phyloP scores from a whole-genome alignment of 1,284 basidiomycete species.

The Ustilago sp. region DNA sequence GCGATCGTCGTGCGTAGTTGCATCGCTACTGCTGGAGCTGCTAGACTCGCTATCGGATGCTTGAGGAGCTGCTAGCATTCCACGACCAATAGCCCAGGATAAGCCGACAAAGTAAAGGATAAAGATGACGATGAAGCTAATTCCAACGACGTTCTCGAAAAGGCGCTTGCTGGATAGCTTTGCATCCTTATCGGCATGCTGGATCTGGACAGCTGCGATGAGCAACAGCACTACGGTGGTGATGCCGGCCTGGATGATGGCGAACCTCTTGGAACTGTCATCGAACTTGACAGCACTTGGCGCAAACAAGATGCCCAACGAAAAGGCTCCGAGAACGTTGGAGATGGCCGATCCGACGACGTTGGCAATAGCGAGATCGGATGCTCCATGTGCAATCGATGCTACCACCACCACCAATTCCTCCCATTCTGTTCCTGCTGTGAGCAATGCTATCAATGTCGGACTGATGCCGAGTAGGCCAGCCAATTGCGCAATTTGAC shows the following conservation, averaged over 20 bases:
- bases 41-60: constrained; percentile 32
- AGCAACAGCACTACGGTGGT: constrained; percentile 37
- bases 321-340: constrained; percentile 59
- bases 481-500: constrained; percentile 40
- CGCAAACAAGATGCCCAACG: constrained; percentile 38
- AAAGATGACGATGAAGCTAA: constrained; percentile 37
- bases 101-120: constrained; percentile 46
- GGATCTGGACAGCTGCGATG: constrained; percentile 31
- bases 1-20: constrained; percentile 12
- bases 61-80: constrained; percentile 41
- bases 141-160: constrained; percentile 47
- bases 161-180: constrained; percentile 30
- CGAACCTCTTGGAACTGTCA: constrained; percentile 37
- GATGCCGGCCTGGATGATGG: constrained; percentile 43
- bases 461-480: constrained; percentile 33
- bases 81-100: constrained; percentile 45
- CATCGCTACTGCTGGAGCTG: constrained; percentile 14
- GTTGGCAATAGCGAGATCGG: constrained; percentile 57
- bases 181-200: constrained; percentile 35
- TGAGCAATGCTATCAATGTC: constrained; percentile 46
- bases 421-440: constrained; percentile 57
- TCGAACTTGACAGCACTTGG: constrained; percentile 36
- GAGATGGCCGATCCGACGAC: constrained; percentile 61
- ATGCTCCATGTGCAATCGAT: constrained; percentile 36
- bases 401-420: constrained; percentile 48